Base-by-base conservation (phyloP, 164 flowering plant species). In the Pachysandra terminalis region DNA sequence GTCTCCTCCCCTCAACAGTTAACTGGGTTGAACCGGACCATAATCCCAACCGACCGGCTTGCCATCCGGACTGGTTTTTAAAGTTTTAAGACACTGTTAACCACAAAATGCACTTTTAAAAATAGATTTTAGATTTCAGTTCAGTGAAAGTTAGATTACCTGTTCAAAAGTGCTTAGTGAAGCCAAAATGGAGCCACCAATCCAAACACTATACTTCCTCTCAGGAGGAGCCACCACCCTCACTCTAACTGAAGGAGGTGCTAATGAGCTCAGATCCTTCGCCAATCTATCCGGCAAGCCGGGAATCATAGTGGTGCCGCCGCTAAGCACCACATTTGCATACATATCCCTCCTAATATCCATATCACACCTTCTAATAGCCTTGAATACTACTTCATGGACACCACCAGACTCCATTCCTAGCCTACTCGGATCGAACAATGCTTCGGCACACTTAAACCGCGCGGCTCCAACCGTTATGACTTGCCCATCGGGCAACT, bases 281-380 rank as follows among this genome's bases (percentile, higher is more conserved):
- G 63, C 72, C 67, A 73, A 52, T 27, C 76, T 45, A 24, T 69
- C 68, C 8, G 73, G 73, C 59, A 76, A 22, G 21, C 79, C 79
- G 0, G 76, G 76, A 19, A 76, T 40, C 79, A 68, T 48, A 6
- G 73, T 69, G 45, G 73, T 63, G 1, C 79, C 76, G 0, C 76
- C 76, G 35, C 75, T 64, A 10, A 76, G 70, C 23, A 76, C 71
- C 13, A 76, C 63, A 61, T 76, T 76, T 9, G 65, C 65, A 57
- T 54, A 76, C 73, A 76, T 52, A 0, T 73, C 79, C 52, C 66
- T 69, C 56, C 79, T 76, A 23, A 73, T 57, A 27, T 72, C 79
- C 66, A 68, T 57, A 40, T 76, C 79, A 25, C 79, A 69, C 56
- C 37, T 73, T 19, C 54, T 57, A 24, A 76, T 72, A 13, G 79